A percentile compares a stretch with the other conserved stretches of the same genome.
Conservation (phyloP, 306 rosid genomes). For the Inga leiocalycina region DNA sequence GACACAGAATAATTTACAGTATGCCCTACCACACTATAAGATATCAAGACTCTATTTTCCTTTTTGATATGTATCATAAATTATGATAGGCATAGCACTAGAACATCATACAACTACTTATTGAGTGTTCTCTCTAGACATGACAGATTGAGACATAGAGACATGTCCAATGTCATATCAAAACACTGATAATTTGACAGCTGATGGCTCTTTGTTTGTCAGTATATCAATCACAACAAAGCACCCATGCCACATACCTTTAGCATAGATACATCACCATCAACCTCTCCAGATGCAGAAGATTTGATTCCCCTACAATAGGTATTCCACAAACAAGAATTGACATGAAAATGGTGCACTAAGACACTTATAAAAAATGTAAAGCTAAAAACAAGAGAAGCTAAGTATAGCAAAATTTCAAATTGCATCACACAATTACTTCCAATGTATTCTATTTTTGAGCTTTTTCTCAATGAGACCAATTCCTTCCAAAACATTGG, state of each 20-base stretch:
- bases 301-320: conserved; percentile 80
- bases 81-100: conserved; percentile 19
- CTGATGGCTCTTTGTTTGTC: conserved; percentile 21
- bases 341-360: conserved; percentile 40
- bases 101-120: conserved; percentile 21
- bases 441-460: conserved; percentile 95
- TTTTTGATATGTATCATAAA: conserved; percentile 9
- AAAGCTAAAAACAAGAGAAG: conserved; percentile 27
- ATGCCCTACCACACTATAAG: conserved; percentile 5
- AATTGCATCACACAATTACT: conserved; percentile 58
- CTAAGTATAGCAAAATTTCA: conserved; percentile 26
- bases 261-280: conserved; percentile 68
- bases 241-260: conserved; percentile 50
- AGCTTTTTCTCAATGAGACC: conserved; percentile 98
- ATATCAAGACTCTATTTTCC: conserved; percentile 22
- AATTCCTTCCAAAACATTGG: conserved; percentile 98
- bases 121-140: conserved; percentile 8
- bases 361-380: conserved; percentile 20
- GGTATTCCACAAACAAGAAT: conserved; percentile 40
- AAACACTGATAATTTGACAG: conserved; percentile 26
- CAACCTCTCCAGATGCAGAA: conserved; percentile 67
- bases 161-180: neutral
- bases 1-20: conserved; percentile 33
- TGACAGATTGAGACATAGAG: conserved; percentile 9
- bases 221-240: conserved; percentile 22